These are phyloP conservation scores for Favolaschia claudopus DNA, from an alignment of 768 basidiomycete genomes.

Conservation along the genomic window DNA sequence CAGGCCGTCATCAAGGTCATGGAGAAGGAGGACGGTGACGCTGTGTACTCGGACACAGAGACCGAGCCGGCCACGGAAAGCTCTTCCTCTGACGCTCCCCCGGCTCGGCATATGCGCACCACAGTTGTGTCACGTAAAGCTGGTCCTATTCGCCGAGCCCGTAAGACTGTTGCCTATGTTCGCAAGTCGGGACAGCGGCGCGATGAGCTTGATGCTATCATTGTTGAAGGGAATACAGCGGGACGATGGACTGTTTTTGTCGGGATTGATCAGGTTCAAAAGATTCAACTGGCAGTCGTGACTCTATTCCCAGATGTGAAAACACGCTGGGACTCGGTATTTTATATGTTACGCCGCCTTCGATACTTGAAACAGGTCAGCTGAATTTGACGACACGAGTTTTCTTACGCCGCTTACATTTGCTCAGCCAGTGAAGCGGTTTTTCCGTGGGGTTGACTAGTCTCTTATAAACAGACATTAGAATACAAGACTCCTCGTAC, in stretches of 20 bases:
- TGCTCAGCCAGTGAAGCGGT: background rate
- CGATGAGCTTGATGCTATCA: background rate
- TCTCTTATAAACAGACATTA: no score
- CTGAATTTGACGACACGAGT: background rate
- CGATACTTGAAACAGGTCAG: slow-evolving; percentile 6
- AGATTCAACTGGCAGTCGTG: background rate
- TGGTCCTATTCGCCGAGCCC: slow-evolving; percentile 8
- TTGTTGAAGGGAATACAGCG: background rate
- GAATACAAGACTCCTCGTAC: no score
- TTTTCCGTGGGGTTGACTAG: background rate
- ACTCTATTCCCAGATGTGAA: slow-evolving; percentile 7
- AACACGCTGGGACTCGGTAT: slow-evolving; percentile 8
- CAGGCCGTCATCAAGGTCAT: background rate
- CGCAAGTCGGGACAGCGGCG: slow-evolving; percentile 9
- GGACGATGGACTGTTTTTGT: background rate
- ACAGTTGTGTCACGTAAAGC: no score
- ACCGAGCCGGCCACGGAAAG: background rate
- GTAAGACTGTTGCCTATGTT: slow-evolving; percentile 2
- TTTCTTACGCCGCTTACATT: background rate
- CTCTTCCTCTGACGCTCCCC: background rate
- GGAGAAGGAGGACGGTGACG: background rate
- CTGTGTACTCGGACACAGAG: background rate
- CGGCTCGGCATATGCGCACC: background rate
- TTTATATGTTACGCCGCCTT: slow-evolving; percentile 5
- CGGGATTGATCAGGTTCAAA: background rate